Evolutionary conservation across 1,284 basidiomycete genomes (phyloP), one percentile per base, ranked within the genome.

Genomic region (Irpex rosettiformis): DNA sequence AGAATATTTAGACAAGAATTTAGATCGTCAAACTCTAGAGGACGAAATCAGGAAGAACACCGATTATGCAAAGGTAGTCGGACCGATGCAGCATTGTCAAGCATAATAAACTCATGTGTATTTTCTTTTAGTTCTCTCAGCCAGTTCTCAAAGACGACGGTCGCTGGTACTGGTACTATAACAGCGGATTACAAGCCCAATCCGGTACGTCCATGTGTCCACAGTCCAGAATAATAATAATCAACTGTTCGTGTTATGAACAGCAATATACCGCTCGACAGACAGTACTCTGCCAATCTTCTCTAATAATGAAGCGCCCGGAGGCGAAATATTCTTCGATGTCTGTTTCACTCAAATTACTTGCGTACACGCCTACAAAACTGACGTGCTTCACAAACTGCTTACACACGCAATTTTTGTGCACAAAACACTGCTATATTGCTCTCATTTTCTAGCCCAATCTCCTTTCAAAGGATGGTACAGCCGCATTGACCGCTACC

Each of bases 131-230:
- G 88, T 86, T 88, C 66, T 80, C 79, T 45, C 73, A 82, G 0
- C 91, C 90, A 0, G 70, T 72, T 21, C 70, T 88, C 49, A 81
- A 83, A 61, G 75, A 84, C 11, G 88, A 92, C 66, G 80, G 78
- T 5, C 80, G 79, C 52, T 93, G 89, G 84, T 93, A 93, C 66
- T 90, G 89, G 87, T 81, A 79, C 60, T 82, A 86, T 66, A 91
- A 91, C 70, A 83, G 81, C 56, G 89, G 89, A 13, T 76, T 91
- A 40, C 84, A 89, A 65, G 77, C 83, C 13, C 86, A 89, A 68
- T 75, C 78, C 45, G 79, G 85, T 86, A 58, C 55, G 76, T 70
- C 10, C 22, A 28, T 24, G 24, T 6, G n/a, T 52, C 48, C 33
- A n/a, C 33, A 24, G 37, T 49, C 21, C 21, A 28, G 37, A 52